phyloP scores from a whole-genome alignment of 83 land plant genomes.

The Picea mariana region DNA sequence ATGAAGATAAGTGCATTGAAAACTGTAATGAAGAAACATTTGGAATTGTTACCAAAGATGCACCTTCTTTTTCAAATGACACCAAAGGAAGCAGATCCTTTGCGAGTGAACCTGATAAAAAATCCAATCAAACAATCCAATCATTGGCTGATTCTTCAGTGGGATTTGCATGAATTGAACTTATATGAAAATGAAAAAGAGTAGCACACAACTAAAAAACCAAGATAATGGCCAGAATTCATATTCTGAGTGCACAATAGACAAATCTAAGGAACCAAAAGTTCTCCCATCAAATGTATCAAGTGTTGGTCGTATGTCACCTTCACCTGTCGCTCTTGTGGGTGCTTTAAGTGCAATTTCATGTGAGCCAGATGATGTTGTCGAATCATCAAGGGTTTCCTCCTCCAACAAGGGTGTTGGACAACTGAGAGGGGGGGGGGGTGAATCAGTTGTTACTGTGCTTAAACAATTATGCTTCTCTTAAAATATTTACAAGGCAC shows the following conservation, averaged over 20 bases:
- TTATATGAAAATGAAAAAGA: too few species aligned
- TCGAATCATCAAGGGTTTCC: not conserved
- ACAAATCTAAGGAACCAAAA: too few species aligned
- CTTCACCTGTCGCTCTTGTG: not conserved
- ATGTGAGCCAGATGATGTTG: constrained; percentile 1
- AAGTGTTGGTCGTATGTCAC: not conserved
- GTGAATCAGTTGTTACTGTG: too few species aligned
- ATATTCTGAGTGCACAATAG: too few species aligned
- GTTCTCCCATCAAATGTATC: not conserved
- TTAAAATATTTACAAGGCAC: too few species aligned
- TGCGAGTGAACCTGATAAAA: constrained; percentile 22
- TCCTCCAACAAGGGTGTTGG: not conserved
- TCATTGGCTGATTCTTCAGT: constrained; percentile 30
- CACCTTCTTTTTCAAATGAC: constrained; percentile 22
- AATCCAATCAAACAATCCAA: constrained; percentile 28
- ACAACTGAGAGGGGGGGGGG: too few species aligned
- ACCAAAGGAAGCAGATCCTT: constrained; percentile 27
- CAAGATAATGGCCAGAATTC: too few species aligned
- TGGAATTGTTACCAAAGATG: constrained; percentile 35
- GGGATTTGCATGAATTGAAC: constrained; percentile 13
- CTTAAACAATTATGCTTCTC: too few species aligned
- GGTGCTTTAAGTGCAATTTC: not conserved
- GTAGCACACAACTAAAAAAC: too few species aligned
- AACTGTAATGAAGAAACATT: constrained; percentile 67
- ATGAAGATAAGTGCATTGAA: constrained; percentile 47